Percentiles rank a stretch among this genome's conserved stretches.
phyloP scores from a whole-genome alignment of 257 asterid genomes.

The Solanum chiquidenum region DNA sequence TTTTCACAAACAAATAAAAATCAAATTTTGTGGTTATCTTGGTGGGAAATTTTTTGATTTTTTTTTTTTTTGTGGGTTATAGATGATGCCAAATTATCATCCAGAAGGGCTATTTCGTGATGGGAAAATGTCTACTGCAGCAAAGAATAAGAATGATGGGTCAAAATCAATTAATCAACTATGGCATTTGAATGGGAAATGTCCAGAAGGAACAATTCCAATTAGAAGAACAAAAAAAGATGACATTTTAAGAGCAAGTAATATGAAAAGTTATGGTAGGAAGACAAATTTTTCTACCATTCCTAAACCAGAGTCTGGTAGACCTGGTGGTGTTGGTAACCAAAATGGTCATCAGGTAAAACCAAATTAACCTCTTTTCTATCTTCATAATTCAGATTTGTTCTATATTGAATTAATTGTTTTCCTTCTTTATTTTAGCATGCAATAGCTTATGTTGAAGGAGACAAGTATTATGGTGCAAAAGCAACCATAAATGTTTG shows the following conservation, averaged over 20 bases:
- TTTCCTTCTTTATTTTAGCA: slow-evolving; percentile 34
- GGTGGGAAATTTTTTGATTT: not conserved
- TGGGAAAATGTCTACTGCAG: slow-evolving; percentile 13
- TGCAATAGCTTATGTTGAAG: slow-evolving; percentile 77
- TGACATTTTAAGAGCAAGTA: slow-evolving; percentile 59
- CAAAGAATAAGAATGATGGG: slow-evolving; percentile 7
- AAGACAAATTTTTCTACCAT: slow-evolving; percentile 34
- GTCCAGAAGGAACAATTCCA: slow-evolving; percentile 73
- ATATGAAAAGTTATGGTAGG: slow-evolving; percentile 48
- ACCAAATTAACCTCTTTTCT: not conserved
- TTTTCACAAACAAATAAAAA: not conserved
- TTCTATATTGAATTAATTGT: not conserved
- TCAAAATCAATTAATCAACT: slow-evolving; percentile 32
- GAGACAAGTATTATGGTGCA: slow-evolving; percentile 74
- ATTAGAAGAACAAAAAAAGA: slow-evolving; percentile 58
- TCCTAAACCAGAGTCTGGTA: slow-evolving; percentile 40
- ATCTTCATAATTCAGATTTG: not conserved
- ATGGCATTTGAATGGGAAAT: slow-evolving; percentile 74
- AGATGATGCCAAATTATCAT: slow-evolving; percentile 76
- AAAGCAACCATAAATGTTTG: slow-evolving; percentile 81
- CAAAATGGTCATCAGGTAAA: slow-evolving; percentile 84
- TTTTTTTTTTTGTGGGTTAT: not conserved
- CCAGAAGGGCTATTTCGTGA: slow-evolving; percentile 49
- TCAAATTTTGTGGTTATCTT: not conserved
- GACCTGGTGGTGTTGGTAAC: slow-evolving; percentile 39